A percentile compares a stretch with the other conserved stretches of the same genome.
These are phyloP conservation scores for Heliosperma pusillum DNA, from an alignment of 148 eudicot genomes.

Conservation along the genomic window DNA sequence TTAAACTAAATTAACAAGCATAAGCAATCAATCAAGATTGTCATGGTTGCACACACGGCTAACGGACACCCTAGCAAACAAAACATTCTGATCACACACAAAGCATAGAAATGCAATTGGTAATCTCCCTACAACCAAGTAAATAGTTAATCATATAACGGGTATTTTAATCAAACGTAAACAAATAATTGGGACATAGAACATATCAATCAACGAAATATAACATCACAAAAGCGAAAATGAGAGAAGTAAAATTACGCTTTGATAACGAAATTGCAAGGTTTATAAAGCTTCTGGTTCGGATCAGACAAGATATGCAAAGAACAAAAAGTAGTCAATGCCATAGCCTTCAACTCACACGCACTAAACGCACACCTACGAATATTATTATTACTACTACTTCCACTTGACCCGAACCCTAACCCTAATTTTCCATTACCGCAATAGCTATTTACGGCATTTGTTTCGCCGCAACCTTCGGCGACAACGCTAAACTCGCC, in stretches of 20 bases:
- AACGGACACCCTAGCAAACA: background rate
- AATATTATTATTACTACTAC: conserved; percentile 6
- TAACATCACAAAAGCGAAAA: background rate
- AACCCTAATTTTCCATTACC: conserved; percentile 33
- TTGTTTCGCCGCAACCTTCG: conserved; percentile 16
- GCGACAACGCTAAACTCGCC: background rate
- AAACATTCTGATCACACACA: background rate
- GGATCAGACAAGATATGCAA: conserved; percentile 54
- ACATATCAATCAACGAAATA: background rate
- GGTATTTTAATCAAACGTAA: background rate
- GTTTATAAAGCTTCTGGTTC: conserved; percentile 51
- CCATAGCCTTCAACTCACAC: conserved; percentile 57
- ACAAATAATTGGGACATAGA: background rate
- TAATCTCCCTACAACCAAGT: too few relatives aligned
- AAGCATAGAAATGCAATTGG: background rate
- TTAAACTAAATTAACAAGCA: background rate
- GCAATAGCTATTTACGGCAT: background rate
- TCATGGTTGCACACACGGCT: background rate
- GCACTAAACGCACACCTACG: conserved; percentile 36
- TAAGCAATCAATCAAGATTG: background rate
- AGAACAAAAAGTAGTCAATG: conserved; percentile 47
- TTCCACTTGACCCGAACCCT: conserved; percentile 40
- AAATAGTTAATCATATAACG: background rate
- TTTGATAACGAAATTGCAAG: conserved; percentile 47
- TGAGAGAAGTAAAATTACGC: conserved; percentile 24